Evolutionary conservation across 177 flowering plant genomes (phyloP), one percentile per base, ranked within the genome.

Genomic region (Vitis hybrid): DNA sequence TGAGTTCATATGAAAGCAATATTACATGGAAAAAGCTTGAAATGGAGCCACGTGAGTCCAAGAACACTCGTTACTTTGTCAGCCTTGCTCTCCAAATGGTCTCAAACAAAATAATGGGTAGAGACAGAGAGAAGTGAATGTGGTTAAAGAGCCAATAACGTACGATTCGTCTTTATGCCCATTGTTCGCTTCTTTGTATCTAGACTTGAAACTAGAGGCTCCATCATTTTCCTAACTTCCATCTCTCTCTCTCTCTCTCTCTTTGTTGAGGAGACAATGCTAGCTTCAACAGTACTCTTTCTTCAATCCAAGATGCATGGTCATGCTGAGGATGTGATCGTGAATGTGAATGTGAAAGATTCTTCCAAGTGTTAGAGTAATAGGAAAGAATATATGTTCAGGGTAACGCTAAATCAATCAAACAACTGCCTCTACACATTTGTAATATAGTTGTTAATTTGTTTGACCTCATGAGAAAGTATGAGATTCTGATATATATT

Each of bases 151-250:
- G 48, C 48, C 48, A 39, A 3, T 6, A 63, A 39, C 51, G 45
- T 31, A 51, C 68, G 20, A 1, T 65, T 65, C 68, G 58, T 65
- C 68, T 51, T 65, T 52, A 65, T 45, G 45, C 29, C 26, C 68
- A 51, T 22, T 56, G 58, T 65, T 51, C 68, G 10, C 58, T 52
- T 19, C 68, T 52, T 19, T 65, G 58, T 2, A 22, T 29, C 68
- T 50, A 64, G 50, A 14, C 55, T 19, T 50, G 10, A 50, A 11
- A 54, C 57, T 54, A 54, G 16, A 54, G 9, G 6, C 16, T 15
- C 18, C 8, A 54, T 54, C 18, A 16, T 54, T 54, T 16, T 52
- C 13, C n/a, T 12, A 52, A 3, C 11, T 52, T 52, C 55, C 55
- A 52, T 15, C 7, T 52, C 55, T 15, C n/a, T 52, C 15, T 53